phyloP scores from a whole-genome alignment of 768 basidiomycete species.

The Hericium alpestre region DNA sequence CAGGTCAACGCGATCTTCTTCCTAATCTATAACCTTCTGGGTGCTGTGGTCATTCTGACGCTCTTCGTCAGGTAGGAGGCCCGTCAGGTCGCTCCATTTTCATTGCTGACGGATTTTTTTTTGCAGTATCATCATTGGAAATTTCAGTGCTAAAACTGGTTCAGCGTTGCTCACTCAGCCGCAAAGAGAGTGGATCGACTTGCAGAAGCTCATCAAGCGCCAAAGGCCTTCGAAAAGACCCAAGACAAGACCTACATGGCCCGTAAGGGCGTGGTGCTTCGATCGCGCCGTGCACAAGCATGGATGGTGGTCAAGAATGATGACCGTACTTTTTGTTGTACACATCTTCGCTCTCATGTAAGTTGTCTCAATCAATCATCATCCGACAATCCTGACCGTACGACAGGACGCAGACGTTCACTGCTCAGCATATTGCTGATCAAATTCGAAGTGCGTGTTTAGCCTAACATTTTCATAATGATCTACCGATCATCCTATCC shows the following conservation, averaged over 20 bases:
- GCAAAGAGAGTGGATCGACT: conserved; percentile 89
- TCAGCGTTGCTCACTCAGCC: conserved; percentile 76
- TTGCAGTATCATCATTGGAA: conserved; percentile 85
- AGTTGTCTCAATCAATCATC: conserved; percentile 17
- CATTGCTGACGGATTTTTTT: conserved; percentile 7
- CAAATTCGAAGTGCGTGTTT: conserved; percentile 45
- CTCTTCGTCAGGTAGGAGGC: conserved; percentile 73
- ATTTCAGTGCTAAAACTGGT: conserved; percentile 82
- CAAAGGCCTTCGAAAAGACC: conserved; percentile 84
- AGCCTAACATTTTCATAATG: background rate
- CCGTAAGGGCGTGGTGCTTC: conserved; percentile 76
- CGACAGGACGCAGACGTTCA: conserved; percentile 71
- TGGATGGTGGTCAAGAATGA: conserved; percentile 80
- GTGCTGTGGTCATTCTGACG: conserved; percentile 81
- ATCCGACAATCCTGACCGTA: conserved; percentile 4
- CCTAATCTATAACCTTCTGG: conserved; percentile 83
- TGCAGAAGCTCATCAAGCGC: conserved; percentile 78
- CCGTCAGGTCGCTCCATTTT: background rate
- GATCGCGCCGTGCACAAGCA: conserved; percentile 85
- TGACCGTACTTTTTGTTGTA: conserved; percentile 69
- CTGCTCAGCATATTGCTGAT: conserved; percentile 37
- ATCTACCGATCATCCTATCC: background rate
- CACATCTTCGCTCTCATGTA: conserved; percentile 82
- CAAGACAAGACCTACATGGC: conserved; percentile 39
- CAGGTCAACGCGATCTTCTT: conserved; percentile 87